A percentile compares a stretch with the other conserved stretches of the same genome.
These are phyloP conservation scores for Vitis rupestris DNA, from an alignment of 164 flowering plant genomes.

Conservation along the genomic window DNA sequence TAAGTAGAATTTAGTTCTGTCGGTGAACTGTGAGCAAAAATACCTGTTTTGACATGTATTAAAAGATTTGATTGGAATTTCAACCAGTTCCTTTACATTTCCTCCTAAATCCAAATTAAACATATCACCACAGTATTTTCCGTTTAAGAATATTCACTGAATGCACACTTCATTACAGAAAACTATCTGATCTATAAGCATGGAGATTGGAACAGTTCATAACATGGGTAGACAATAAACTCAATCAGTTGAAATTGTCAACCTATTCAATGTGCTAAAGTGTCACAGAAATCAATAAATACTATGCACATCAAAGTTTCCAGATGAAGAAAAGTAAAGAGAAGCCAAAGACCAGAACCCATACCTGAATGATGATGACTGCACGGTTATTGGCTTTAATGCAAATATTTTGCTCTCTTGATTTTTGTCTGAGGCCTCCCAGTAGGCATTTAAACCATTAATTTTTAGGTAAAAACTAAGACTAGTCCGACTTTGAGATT, in stretches of 20 bases:
- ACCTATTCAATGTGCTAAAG: neutral
- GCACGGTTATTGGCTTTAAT: constrained; percentile 38
- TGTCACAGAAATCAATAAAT: neutral
- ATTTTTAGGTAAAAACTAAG: constrained; percentile 47
- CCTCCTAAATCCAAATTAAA: no score
- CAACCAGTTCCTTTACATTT: no score
- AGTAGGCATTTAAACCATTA: constrained; percentile 48
- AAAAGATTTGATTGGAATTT: no score
- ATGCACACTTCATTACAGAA: neutral
- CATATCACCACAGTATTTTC: no score
- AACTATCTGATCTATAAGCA: neutral
- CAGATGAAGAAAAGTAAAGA: neutral
- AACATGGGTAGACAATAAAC: neutral
- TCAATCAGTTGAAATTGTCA: neutral
- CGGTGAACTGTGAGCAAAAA: no score
- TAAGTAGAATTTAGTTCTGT: no score
- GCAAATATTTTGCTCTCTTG: constrained; percentile 34
- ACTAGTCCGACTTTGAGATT: constrained; percentile 33
- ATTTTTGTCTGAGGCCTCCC: constrained; percentile 31
- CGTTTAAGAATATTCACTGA: neutral
- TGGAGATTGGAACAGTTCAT: neutral
- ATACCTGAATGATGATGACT: constrained; percentile 56
- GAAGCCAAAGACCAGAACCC: constrained; percentile 8
- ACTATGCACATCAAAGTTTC: neutral
- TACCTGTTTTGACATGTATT: no score